Conservation (phyloP, 108 stramenopile species). For the Skeletonema potamos region DNA sequence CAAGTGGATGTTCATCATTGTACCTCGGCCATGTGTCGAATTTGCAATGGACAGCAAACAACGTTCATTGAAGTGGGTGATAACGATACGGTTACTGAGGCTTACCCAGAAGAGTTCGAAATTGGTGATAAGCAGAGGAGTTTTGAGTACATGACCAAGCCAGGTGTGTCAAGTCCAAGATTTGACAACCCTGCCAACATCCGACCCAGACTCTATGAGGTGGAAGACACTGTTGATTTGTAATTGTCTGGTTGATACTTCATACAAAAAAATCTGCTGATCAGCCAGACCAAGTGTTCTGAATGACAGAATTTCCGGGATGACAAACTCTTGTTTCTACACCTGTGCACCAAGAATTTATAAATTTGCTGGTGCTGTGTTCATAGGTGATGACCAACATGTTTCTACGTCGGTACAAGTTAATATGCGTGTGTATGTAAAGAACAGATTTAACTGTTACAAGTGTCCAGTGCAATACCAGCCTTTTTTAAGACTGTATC, state of each 20-base stretch:
- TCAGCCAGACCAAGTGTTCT: neutral
- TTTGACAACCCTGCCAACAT: neutral
- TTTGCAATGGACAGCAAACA: neutral
- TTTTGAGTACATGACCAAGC: neutral
- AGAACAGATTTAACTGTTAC: neutral
- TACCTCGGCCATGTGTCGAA: neutral
- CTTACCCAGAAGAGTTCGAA: neutral
- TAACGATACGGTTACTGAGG: neutral
- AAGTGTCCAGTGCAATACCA: slow-evolving; percentile 13
- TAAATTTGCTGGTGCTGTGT: neutral
- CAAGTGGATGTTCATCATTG: neutral
- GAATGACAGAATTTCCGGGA: neutral
- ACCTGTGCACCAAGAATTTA: neutral
- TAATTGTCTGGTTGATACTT: neutral
- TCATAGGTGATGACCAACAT: neutral
- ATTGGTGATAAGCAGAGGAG: neutral
- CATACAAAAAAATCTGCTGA: neutral
- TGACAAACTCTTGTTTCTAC: neutral
- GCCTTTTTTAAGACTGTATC: slow-evolving; percentile 29
- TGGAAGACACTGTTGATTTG: neutral
- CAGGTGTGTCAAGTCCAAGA: neutral
- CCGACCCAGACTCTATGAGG: neutral
- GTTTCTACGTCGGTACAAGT: neutral
- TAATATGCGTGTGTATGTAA: neutral
- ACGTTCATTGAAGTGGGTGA: neutral